Conservation (phyloP, 352 stramenopile genomes). For the Globisporangium cederbergense region DNA sequence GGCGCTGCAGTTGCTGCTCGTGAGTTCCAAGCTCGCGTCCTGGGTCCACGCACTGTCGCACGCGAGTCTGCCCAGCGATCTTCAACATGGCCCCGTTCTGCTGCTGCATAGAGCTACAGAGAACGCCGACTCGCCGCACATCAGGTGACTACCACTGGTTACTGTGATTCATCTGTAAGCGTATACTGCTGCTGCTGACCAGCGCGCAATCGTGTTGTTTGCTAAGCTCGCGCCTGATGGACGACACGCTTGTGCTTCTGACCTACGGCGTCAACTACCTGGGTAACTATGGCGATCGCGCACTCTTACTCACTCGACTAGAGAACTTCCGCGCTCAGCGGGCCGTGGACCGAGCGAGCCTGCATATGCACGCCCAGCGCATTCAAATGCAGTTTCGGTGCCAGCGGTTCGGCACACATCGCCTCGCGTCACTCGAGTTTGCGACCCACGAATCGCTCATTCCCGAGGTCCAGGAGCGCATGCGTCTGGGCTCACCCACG, state of each 20-base stretch:
- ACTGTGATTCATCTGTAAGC: neutral
- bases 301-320: slow-evolving; percentile 16
- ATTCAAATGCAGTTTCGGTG: slow-evolving; percentile 35
- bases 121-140: slow-evolving; percentile 35
- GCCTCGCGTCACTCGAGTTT: slow-evolving; percentile 36
- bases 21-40: slow-evolving; percentile 20
- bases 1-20: slow-evolving; percentile 26
- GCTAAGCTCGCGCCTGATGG: slow-evolving; percentile 24
- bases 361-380: slow-evolving; percentile 25
- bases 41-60: slow-evolving; percentile 25
- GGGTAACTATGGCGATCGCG: slow-evolving; percentile 18
- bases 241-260: slow-evolving; percentile 47
- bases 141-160: slow-evolving; percentile 22
- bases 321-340: slow-evolving; percentile 10
- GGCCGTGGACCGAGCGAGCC: slow-evolving; percentile 9
- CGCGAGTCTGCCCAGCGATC: slow-evolving; percentile 20
- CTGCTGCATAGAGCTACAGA: slow-evolving; percentile 24
- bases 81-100: slow-evolving; percentile 30
- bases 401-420: slow-evolving; percentile 46
- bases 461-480: slow-evolving; percentile 29
- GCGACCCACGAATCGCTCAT: slow-evolving; percentile 37
- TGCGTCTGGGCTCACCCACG: slow-evolving; percentile 12
- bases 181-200: neutral
- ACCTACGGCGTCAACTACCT: slow-evolving; percentile 44
- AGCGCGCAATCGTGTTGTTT: neutral